Evolutionary conservation across 2,329 filamentous ascomycete genomes (phyloP).

Genomic region (Sporothrix luriei): DNA sequence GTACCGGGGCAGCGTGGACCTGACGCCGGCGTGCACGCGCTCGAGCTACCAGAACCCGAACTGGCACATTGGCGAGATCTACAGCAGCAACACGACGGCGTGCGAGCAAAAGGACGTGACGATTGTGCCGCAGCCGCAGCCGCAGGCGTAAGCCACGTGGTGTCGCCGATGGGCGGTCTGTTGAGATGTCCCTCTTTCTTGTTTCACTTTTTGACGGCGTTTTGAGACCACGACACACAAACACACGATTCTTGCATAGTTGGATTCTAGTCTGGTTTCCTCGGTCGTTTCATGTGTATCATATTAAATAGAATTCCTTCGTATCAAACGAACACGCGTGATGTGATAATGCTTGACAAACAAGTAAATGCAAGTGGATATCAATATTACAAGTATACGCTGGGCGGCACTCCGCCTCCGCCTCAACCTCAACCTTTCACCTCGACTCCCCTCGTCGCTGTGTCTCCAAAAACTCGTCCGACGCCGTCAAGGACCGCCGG

Average conservation of each 20-base stretch:
- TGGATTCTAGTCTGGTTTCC: background rate
- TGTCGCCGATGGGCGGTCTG: too few relatives aligned
- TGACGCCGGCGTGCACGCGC: conserved; percentile 45
- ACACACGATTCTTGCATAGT: background rate
- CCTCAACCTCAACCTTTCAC: background rate
- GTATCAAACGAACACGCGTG: background rate
- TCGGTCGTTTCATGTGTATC: background rate
- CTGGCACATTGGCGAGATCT: conserved; percentile 48
- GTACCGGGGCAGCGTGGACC: conserved; percentile 42
- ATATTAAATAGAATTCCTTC: conserved; percentile 1
- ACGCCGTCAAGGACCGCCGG: background rate
- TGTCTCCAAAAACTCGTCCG: background rate
- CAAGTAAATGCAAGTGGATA: conserved; percentile 15
- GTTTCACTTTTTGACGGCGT: background rate
- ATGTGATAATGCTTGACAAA: background rate
- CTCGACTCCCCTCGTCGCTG: background rate
- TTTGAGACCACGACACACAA: conserved; percentile 3
- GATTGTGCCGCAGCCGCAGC: conserved; percentile 43
- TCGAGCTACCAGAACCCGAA: conserved; percentile 45
- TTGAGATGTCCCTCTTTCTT: background rate
- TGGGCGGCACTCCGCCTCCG: too few relatives aligned
- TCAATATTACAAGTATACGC: background rate
- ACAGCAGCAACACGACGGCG: conserved; percentile 43
- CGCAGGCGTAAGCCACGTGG: conserved; percentile 31
- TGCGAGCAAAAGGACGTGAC: conserved; percentile 42